Evolutionary conservation across 73 alveolate genomes (phyloP).

Genomic region (Effrenium voratum): DNA sequence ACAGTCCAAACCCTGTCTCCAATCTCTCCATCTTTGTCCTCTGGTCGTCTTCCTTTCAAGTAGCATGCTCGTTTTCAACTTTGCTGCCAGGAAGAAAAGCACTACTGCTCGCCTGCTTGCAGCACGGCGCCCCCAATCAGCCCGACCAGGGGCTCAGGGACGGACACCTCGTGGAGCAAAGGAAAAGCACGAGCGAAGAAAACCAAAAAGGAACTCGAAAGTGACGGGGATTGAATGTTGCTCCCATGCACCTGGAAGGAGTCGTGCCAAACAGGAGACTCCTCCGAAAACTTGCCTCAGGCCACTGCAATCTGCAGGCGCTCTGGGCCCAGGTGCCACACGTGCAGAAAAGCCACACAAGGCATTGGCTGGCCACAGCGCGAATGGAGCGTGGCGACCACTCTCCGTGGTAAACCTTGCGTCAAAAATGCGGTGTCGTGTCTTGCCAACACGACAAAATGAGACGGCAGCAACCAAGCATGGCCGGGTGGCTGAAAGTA

Average conservation of each 20-base stretch:
- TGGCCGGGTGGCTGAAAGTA: conserved; percentile 52
- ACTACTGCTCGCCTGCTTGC: conserved; percentile 40
- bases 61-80: no score
- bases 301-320: not conserved
- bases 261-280: conserved; percentile 76
- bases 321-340: not conserved
- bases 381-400: conserved; percentile 88
- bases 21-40: no score
- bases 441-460: no score
- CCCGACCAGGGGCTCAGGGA: conserved; percentile 73
- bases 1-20: no score
- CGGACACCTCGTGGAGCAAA: conserved; percentile 24
- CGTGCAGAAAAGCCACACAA: conserved; percentile 26
- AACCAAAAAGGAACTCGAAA: not conserved
- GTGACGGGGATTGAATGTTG: not conserved
- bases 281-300: conserved; percentile 43
- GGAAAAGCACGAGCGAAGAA: no score
- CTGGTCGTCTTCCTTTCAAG: no score
- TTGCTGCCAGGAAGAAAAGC: no score
- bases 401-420: conserved; percentile 62
- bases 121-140: conserved; percentile 86
- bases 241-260: conserved; percentile 19
- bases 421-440: no score
- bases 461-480: no score
- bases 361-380: conserved; percentile 76